phyloP scores from a whole-genome alignment of 805 yeast genomes.

The Kluyveromyces aestuarii region DNA sequence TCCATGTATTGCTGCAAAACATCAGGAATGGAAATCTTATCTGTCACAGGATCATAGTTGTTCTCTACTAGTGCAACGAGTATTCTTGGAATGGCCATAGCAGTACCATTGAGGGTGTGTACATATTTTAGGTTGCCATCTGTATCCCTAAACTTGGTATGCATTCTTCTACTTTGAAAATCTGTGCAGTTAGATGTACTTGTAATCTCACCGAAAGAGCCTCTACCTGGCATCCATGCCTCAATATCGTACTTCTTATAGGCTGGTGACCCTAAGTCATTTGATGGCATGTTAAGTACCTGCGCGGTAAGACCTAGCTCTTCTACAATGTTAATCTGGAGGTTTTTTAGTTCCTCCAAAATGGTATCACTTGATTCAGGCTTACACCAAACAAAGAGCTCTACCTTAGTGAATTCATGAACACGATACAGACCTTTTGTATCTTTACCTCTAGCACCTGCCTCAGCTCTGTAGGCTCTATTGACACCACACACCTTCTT shows the following conservation, averaged over 20 bases:
- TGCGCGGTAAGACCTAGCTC: conserved; percentile 73
- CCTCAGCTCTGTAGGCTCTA: conserved; percentile 88
- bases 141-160: conserved; percentile 43
- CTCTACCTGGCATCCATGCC: conserved; percentile 98
- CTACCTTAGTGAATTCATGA: conserved; percentile 94
- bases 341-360: conserved; percentile 48
- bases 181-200: conserved; percentile 90
- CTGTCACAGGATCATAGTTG: conserved; percentile 51
- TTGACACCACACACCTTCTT: conserved; percentile 67
- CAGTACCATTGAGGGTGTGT: conserved; percentile 90
- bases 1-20: conserved; percentile 69
- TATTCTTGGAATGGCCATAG: conserved; percentile 89
- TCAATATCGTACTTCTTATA: conserved; percentile 86
- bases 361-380: conserved; percentile 38
- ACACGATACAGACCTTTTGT: conserved; percentile 89
- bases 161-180: conserved; percentile 78
- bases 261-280: conserved; percentile 92
- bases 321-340: conserved; percentile 56
- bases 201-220: conserved; percentile 84
- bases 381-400: conserved; percentile 68
- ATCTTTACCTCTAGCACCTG: conserved; percentile 92
- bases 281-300: conserved; percentile 79
- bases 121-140: conserved; percentile 38
- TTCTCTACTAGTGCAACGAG: conserved; percentile 87
- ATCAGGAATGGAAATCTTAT: conserved; percentile 54